These are phyloP conservation scores for Cenococcum geophilum DNA, from an alignment of 495 filamentous ascomycete species.

Conservation along the genomic window DNA sequence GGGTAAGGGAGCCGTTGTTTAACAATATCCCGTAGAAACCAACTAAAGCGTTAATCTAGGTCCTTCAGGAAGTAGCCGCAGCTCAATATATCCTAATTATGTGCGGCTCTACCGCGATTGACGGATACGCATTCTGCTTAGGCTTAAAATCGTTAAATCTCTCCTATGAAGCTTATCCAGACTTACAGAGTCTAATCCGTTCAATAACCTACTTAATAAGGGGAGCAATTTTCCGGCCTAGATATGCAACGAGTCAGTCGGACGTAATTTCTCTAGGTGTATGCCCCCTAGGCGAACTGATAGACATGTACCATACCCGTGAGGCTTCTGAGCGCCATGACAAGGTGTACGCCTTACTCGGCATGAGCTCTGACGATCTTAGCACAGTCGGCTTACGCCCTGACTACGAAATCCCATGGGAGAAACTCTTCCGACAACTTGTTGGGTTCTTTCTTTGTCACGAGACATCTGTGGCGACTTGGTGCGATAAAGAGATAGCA, in stretches of 20 bases:
- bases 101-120: slow-evolving; percentile 32
- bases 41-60: slow-evolving; percentile 13
- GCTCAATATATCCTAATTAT: slow-evolving; percentile 32
- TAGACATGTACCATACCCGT: slow-evolving; percentile 37
- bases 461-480: slow-evolving; percentile 24
- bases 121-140: slow-evolving; percentile 25
- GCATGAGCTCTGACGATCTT: slow-evolving; percentile 32
- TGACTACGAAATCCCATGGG: slow-evolving; percentile 27
- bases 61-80: slow-evolving; percentile 37
- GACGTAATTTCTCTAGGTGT: slow-evolving; percentile 19
- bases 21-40: neutral
- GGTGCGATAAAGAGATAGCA: slow-evolving; percentile 18
- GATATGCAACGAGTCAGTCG: slow-evolving; percentile 14
- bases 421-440: slow-evolving; percentile 25
- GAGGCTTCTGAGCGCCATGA: slow-evolving; percentile 34
- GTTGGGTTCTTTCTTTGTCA: slow-evolving; percentile 22
- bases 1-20: slow-evolving; percentile 26
- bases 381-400: slow-evolving; percentile 20
- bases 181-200: slow-evolving; percentile 10
- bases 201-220: slow-evolving; percentile 33
- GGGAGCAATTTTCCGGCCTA: slow-evolving; percentile 30
- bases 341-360: slow-evolving; percentile 40
- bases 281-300: slow-evolving; percentile 31
- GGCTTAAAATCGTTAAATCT: slow-evolving; percentile 7
- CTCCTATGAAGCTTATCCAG: slow-evolving; percentile 11